phyloP scores from a whole-genome alignment of 345 rosid species.

The Eucalyptus erythrocorys region DNA sequence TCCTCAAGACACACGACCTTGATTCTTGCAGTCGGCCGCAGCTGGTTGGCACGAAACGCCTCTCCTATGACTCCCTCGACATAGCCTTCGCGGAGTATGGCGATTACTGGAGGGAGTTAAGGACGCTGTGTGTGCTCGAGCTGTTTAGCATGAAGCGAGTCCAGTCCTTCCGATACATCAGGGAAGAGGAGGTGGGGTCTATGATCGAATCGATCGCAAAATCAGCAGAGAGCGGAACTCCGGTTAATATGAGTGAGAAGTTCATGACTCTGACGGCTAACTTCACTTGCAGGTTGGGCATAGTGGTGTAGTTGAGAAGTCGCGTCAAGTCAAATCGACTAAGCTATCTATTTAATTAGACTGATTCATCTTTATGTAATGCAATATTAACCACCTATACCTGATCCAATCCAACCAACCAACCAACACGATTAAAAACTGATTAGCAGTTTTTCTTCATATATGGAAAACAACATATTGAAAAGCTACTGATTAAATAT shows the following conservation, averaged over 20 bases:
- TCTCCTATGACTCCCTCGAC: conserved; percentile 19
- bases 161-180: neutral
- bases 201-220: conserved; percentile 12
- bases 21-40: conserved; percentile 1
- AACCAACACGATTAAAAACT: no score
- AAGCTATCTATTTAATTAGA: neutral
- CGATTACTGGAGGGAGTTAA: conserved; percentile 4
- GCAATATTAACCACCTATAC: no score
- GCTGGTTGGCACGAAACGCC: conserved; percentile 1
- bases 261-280: conserved; percentile 6
- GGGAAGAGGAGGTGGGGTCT: conserved; percentile 12
- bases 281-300: neutral
- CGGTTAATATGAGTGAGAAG: conserved; percentile 15
- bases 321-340: neutral
- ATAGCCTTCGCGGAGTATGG: conserved; percentile 8
- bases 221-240: neutral
- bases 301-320: neutral
- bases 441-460: no score
- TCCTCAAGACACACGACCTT: conserved; percentile 11
- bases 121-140: conserved; percentile 12
- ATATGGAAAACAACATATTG: no score
- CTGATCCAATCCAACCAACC: no score
- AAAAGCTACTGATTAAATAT: no score
- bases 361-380: no score
- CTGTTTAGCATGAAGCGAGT: conserved; percentile 4